phyloP scores from a whole-genome alignment of 1,284 basidiomycete species.

The Austroboletus novae-zelandiae region DNA sequence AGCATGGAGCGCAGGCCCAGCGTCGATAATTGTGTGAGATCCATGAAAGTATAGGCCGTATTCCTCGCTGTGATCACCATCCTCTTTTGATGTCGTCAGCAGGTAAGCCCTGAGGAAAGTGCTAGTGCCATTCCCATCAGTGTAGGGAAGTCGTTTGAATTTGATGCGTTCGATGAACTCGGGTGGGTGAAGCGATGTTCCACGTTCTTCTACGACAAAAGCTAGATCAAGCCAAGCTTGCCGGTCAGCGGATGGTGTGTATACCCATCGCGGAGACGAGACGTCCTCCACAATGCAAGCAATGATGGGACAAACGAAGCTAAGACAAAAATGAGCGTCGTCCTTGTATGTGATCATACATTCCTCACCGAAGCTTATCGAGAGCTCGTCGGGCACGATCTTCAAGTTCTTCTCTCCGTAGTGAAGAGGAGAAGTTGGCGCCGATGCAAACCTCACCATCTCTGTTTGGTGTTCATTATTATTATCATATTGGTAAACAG shows the following conservation, averaged over 20 bases:
- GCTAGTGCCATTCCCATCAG: constrained; percentile 3
- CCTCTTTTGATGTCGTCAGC: constrained; percentile 9
- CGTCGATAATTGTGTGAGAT: constrained; percentile 18
- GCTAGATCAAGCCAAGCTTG: constrained; percentile 22
- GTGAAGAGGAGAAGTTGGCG: constrained; percentile 12
- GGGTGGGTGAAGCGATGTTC: constrained; percentile 12
- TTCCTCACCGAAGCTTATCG: constrained; percentile 18
- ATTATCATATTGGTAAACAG: not conserved
- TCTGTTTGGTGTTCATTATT: constrained; percentile 3
- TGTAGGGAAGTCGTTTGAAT: constrained; percentile 17
- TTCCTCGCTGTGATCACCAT: not conserved
- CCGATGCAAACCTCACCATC: constrained; percentile 17
- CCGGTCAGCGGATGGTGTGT: constrained; percentile 19
- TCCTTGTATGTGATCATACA: too few relatives aligned
- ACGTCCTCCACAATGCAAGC: constrained; percentile 15
- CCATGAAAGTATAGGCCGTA: constrained; percentile 23
- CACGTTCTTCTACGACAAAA: constrained; percentile 18
- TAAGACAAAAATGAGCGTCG: not conserved
- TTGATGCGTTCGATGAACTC: constrained; percentile 17
- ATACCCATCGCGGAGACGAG: constrained; percentile 16
- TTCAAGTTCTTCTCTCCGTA: constrained; percentile 7
- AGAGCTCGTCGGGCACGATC: constrained; percentile 15
- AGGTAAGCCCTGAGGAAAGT: constrained; percentile 16
- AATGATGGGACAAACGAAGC: constrained; percentile 22
- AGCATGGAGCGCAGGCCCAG: constrained; percentile 12